phyloP scores from a whole-genome alignment of 768 basidiomycete genomes.

The Saitozyma podzolica region DNA sequence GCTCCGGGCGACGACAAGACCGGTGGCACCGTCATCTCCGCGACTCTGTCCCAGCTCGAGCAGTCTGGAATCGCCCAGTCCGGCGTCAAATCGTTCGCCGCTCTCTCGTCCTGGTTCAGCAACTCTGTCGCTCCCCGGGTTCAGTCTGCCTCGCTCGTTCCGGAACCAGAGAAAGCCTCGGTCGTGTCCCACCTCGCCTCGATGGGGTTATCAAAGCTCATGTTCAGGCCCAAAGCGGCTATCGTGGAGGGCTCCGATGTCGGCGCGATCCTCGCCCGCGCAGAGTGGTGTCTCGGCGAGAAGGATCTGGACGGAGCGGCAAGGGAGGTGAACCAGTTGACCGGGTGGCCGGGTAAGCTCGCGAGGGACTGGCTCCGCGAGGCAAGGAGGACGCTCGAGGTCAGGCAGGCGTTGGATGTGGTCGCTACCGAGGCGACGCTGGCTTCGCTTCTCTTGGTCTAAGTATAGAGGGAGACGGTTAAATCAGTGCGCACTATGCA shows the following conservation, averaged over 20 bases:
- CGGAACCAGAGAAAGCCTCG: conserved; percentile 73
- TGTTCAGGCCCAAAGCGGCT: conserved; percentile 73
- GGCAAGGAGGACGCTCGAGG: conserved; percentile 81
- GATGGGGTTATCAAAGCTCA: conserved; percentile 69
- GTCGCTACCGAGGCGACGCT: conserved; percentile 26
- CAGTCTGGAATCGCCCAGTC: conserved; percentile 40
- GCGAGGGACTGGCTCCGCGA: conserved; percentile 87
- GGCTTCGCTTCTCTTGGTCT: conserved; percentile 19
- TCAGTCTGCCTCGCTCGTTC: conserved; percentile 85
- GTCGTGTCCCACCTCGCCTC: conserved; percentile 83
- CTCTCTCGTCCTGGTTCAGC: conserved; percentile 88
- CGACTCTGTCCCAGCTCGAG: conserved; percentile 65
- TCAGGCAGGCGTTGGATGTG: conserved; percentile 84
- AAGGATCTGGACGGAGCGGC: conserved; percentile 87
- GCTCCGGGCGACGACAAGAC: background rate
- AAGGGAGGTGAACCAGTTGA: conserved; percentile 86
- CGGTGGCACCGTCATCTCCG: conserved; percentile 61
- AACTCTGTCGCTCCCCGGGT: conserved; percentile 79
- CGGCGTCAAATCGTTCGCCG: conserved; percentile 79
- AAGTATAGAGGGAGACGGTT: background rate
- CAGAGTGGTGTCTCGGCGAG: conserved; percentile 84
- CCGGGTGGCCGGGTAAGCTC: conserved; percentile 61
- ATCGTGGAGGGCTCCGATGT: conserved; percentile 78
- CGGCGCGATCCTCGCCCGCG: conserved; percentile 79
- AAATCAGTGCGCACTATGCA: no score